A percentile compares a stretch with the other conserved stretches of the same genome.
Conservation (phyloP, 768 basidiomycete species). For the Chlorophyllum brunneum region DNA sequence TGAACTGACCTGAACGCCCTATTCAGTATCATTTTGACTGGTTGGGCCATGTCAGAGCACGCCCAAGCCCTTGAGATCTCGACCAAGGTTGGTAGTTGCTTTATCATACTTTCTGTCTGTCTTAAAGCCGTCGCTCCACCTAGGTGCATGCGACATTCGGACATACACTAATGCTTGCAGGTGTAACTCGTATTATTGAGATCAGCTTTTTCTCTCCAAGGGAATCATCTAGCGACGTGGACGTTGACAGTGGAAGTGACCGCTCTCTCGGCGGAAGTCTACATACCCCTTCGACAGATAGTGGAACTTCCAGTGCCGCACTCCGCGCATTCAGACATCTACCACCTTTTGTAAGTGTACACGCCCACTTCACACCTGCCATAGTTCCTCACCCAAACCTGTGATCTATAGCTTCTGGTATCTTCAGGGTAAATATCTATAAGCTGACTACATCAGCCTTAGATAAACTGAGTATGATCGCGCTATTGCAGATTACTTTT, state of each 20-base stretch:
- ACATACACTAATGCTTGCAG: constrained; percentile 82
- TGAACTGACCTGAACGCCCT: neutral
- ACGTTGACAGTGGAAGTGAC: constrained; percentile 60
- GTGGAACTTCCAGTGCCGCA: constrained; percentile 26
- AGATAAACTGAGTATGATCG: neutral
- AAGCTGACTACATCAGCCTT: neutral
- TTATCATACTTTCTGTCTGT: neutral
- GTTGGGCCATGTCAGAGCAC: constrained; percentile 93
- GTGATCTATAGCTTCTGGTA: constrained; percentile 53
- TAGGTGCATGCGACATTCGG: constrained; percentile 86
- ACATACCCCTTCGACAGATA: constrained; percentile 21
- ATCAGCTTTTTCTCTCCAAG: constrained; percentile 67
- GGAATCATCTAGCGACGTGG: constrained; percentile 19
- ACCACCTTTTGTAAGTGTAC: constrained; percentile 75
- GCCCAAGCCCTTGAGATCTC: constrained; percentile 82
- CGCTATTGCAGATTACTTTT: constrained; percentile 60
- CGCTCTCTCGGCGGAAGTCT: constrained; percentile 51
- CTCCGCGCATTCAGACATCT: constrained; percentile 75
- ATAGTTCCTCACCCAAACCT: constrained; percentile 6
- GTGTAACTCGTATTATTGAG: constrained; percentile 75
- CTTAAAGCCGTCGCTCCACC: neutral
- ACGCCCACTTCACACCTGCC: neutral
- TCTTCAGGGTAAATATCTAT: constrained; percentile 55
- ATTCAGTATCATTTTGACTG: constrained; percentile 78
- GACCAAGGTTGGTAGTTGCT: constrained; percentile 50